These are phyloP conservation scores for Zasmidium angulare DNA, from an alignment of 2,329 filamentous ascomycete species.

Conservation along the genomic window DNA sequence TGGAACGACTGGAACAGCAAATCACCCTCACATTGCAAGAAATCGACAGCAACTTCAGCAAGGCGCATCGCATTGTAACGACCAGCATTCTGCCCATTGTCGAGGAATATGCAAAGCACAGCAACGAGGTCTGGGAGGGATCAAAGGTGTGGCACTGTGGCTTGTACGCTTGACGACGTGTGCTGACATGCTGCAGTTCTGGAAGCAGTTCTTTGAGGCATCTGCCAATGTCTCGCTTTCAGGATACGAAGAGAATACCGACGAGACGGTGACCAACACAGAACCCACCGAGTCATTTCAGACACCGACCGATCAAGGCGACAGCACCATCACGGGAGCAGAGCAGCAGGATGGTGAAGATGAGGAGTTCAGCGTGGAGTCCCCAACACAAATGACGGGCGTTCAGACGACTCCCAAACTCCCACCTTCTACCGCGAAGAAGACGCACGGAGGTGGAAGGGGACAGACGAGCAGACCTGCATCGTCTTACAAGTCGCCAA, in stretches of 20 bases:
- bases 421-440: constrained; percentile 38
- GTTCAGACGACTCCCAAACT: constrained; percentile 61
- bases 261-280: constrained; percentile 53
- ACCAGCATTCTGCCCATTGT: constrained; percentile 89
- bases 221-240: constrained; percentile 96
- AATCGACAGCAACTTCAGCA: constrained; percentile 98
- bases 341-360: constrained; percentile 29
- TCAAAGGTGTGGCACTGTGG: constrained; percentile 67
- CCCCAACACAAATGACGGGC: constrained; percentile 47
- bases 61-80: constrained; percentile 93
- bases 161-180: not conserved
- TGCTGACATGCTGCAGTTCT: constrained; percentile 65
- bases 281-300: constrained; percentile 32
- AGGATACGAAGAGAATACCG: constrained; percentile 79
- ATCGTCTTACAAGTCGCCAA: constrained; percentile 32
- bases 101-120: constrained; percentile 93
- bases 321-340: constrained; percentile 35
- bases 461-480: constrained; percentile 13
- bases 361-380: constrained; percentile 66
- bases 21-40: constrained; percentile 97
- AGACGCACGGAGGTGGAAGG: constrained; percentile 29
- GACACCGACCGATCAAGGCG: constrained; percentile 29
- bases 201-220: constrained; percentile 99
- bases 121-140: constrained; percentile 91
- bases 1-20: constrained; percentile 93